A percentile compares a stretch with the other conserved stretches of the same genome.
Evolutionary conservation across 169 alveolate species (phyloP).

Genomic region (Plasmodium inui): DNA sequence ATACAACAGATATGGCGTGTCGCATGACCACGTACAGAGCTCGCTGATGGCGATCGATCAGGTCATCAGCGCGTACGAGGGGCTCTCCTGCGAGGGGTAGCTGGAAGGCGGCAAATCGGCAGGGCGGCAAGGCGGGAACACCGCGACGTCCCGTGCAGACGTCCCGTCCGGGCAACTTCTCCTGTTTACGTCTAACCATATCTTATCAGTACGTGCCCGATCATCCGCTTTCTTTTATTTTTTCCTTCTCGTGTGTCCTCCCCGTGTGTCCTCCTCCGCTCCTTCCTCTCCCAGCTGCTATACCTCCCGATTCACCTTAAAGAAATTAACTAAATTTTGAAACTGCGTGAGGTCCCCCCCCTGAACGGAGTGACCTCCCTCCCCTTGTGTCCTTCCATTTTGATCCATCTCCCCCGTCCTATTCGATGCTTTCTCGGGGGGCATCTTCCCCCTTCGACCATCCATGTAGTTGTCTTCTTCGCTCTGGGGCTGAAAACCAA

Average conservation of each 20-base stretch:
- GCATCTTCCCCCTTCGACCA: neutral
- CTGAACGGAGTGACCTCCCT: neutral
- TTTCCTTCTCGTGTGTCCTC: neutral
- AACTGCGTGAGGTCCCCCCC: constrained; percentile 41
- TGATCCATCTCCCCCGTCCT: neutral
- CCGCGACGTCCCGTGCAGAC: neutral
- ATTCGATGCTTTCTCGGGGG: neutral
- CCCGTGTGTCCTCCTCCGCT: neutral
- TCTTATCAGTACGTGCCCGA: neutral
- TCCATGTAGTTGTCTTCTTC: neutral
- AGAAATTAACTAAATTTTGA: constrained; percentile 47
- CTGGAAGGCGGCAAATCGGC: too few relatives aligned
- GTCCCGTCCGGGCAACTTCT: neutral
- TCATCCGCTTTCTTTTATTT: neutral
- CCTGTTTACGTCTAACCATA: too few relatives aligned
- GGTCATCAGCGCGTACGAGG: constrained; percentile 33
- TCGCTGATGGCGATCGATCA: constrained; percentile 44
- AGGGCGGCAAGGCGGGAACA: neutral
- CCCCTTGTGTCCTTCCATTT: neutral
- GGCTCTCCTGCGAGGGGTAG: constrained; percentile 29
- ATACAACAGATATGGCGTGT: constrained; percentile 70
- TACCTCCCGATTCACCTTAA: constrained; percentile 34
- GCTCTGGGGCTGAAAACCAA: neutral
- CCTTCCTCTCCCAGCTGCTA: neutral
- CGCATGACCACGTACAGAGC: constrained; percentile 53